phyloP scores from a whole-genome alignment of 2,329 filamentous ascomycete genomes.

The Neofusicoccum sp. region DNA sequence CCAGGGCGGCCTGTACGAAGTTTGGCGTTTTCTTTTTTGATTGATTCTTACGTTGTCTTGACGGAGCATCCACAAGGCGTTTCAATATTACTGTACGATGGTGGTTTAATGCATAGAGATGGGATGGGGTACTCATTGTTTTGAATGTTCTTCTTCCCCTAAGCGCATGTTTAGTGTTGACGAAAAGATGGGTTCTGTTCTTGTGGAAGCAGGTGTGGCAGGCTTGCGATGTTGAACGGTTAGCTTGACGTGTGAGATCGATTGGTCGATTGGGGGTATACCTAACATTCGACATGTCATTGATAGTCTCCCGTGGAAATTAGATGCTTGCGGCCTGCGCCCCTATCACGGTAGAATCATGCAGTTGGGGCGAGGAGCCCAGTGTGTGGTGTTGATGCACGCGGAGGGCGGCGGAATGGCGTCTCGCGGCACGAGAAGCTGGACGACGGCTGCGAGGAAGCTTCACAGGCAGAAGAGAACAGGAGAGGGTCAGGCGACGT shows the following conservation, averaged over 20 bases:
- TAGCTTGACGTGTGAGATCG: neutral
- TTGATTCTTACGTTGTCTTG: neutral
- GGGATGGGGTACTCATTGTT: conserved; percentile 3
- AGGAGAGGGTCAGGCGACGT: conserved; percentile 1
- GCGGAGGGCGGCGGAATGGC: neutral
- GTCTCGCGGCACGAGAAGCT: neutral
- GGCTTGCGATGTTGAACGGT: neutral
- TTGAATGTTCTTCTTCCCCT: conserved; percentile 5
- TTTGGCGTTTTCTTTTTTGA: conserved; percentile 8
- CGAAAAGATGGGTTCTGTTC: conserved; percentile 3
- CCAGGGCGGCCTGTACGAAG: neutral
- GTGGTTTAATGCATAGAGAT: conserved; percentile 7
- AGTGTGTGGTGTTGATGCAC: too few species aligned
- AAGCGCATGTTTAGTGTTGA: conserved; percentile 9
- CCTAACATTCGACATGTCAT: too few species aligned
- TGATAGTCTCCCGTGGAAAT: too few species aligned
- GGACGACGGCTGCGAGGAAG: neutral
- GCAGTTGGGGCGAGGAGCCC: too few species aligned
- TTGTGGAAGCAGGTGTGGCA: neutral
- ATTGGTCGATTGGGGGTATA: too few species aligned
- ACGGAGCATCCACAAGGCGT: neutral
- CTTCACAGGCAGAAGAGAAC: neutral
- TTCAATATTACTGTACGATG: neutral
- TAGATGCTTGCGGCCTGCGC: too few species aligned
- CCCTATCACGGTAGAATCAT: too few species aligned